Conservation (phyloP, 768 basidiomycete species). For the Naganishia antarctica region DNA sequence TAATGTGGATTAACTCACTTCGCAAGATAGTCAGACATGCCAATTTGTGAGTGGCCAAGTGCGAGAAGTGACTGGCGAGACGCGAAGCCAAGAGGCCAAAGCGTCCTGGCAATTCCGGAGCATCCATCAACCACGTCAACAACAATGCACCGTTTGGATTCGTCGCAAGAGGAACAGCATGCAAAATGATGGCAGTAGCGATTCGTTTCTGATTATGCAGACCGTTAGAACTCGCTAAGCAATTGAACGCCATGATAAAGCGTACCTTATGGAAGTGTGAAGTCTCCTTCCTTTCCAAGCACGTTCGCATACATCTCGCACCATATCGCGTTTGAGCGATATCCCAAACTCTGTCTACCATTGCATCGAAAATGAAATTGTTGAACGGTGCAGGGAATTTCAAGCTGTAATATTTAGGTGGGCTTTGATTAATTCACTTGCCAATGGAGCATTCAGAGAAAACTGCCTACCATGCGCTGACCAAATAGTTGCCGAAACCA, state of each 20-base stretch:
- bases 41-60: conserved; percentile 95
- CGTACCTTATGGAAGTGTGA: conserved; percentile 71
- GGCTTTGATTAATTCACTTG: too few species aligned
- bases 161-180: conserved; percentile 94
- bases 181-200: conserved; percentile 87
- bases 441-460: not conserved
- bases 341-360: conserved; percentile 96
- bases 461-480: conserved; percentile 36
- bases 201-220: conserved; percentile 63
- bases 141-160: conserved; percentile 95
- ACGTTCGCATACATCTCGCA: conserved; percentile 94
- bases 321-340: conserved; percentile 96
- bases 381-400: conserved; percentile 83
- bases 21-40: conserved; percentile 90
- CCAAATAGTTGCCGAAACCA: conserved; percentile 54
- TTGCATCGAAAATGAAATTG: conserved; percentile 96
- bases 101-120: conserved; percentile 88
- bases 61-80: conserved; percentile 91
- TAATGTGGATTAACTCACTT: conserved; percentile 47
- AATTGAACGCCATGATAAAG: too few species aligned
- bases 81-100: conserved; percentile 91
- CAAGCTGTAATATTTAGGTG: conserved; percentile 55
- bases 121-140: conserved; percentile 93
- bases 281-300: conserved; percentile 83
- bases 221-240: not conserved